Base-by-base conservation (phyloP, 1,284 basidiomycete species). In the Cryptococcus sp. region DNA sequence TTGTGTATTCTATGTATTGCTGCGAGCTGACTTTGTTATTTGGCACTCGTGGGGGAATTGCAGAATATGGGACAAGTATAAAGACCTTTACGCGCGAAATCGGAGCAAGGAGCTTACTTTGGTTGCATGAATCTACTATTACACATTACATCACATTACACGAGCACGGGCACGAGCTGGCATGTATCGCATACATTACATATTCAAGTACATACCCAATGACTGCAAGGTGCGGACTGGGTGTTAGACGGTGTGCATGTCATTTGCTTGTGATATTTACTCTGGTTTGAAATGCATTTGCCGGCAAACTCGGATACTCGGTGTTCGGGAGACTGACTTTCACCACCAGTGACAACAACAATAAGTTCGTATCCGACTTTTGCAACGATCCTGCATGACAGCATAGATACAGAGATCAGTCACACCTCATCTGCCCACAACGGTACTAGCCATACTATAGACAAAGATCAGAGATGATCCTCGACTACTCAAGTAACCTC, bases 21-120 rank as follows among this genome's bases (percentile, higher is more conserved):
- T 23, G 35, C 13, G 23, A 19, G 3, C 30, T 35, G 16, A 19
- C n/a, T 27, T 7, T 46, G 22, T 57, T 40, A 56, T 41, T 19
- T 51, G 47, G 40, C n/a, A 13, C n/a, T 13, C 22, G 5, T 38
- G 93, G 93, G 3, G 25, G 25, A 6, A 25, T 6, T 20, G 17
- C 69, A 93, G 93, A 52, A 94, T 96, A 66, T 97, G 93, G 93
- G 85, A 97, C 73, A 86, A 88, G 22, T 93, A 97, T 82, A 96
- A 96, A 61, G 78, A 80, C 55, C 62, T 79, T 10, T 80, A 79
- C 53, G 79, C 79, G 10, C 68, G 74, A 53, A 71, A 78, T 53
- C 62, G 79, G 35, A 79, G 78, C 17, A 75, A 75, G 47, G 79
- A 79, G 57, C 61, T 79, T 55, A 76, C 73, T 8, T 52, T 79